Conservation (phyloP, 257 asterid species). For the Solanum etuberosum region DNA sequence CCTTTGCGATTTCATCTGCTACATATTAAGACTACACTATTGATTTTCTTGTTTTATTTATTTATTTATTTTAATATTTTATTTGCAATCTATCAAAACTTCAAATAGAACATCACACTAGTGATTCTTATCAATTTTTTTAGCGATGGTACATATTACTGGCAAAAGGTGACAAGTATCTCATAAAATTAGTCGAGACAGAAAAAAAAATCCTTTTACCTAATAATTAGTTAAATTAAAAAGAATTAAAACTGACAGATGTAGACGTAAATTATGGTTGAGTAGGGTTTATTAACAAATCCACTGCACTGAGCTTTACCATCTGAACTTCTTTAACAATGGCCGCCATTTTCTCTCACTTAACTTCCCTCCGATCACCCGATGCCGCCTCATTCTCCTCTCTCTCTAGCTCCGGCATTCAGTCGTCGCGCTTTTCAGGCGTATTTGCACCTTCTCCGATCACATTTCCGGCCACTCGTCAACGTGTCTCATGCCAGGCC, state of each 20-base stretch:
- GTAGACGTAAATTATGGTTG: background rate
- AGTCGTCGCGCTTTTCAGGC: constrained; percentile 14
- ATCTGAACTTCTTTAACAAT: background rate
- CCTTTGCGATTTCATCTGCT: background rate
- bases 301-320: background rate
- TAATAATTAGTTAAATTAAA: background rate
- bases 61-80: too few relatives aligned
- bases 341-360: constrained; percentile 39
- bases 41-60: too few relatives aligned
- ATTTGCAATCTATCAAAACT: too few relatives aligned
- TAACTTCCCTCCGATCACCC: constrained; percentile 30
- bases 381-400: constrained; percentile 44
- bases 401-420: constrained; percentile 14
- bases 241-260: background rate
- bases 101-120: too few relatives aligned
- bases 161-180: background rate
- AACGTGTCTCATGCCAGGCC: constrained; percentile 56
- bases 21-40: too few relatives aligned
- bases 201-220: background rate
- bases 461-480: constrained; percentile 18
- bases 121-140: too few relatives aligned
- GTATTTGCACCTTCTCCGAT: constrained; percentile 22
- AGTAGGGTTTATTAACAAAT: constrained; percentile 1
- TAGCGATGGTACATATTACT: too few relatives aligned
- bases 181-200: background rate